Conservation (phyloP, 257 asterid species). For the Penstemon eatonii region DNA sequence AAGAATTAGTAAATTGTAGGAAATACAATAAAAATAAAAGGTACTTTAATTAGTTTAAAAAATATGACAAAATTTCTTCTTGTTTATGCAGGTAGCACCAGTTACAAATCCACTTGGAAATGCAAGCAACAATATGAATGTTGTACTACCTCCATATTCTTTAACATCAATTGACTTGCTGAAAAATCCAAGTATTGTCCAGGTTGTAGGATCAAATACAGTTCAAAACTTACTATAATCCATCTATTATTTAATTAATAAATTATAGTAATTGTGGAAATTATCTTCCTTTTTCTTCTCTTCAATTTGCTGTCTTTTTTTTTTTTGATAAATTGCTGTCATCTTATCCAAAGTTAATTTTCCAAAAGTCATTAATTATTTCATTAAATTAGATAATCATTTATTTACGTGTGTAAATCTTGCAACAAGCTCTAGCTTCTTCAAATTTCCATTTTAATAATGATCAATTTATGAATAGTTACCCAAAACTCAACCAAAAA, state of each 20-base stretch:
- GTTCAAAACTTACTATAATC: conserved; percentile 29
- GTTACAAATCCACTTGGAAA: conserved; percentile 31
- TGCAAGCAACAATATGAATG: conserved; percentile 55
- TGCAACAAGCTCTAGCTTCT: background rate
- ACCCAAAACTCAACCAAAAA: background rate
- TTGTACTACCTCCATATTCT: conserved; percentile 54
- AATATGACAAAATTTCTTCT: background rate
- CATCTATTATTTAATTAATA: conserved; percentile 19
- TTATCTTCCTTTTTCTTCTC: background rate
- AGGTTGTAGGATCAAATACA: conserved; percentile 26
- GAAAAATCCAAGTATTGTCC: conserved; percentile 31
- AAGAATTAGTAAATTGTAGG: no score
- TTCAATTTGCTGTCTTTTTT: no score
- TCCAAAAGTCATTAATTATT: background rate
- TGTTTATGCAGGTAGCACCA: conserved; percentile 66
- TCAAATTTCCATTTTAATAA: background rate
- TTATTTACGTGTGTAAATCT: conserved; percentile 10
- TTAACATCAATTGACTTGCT: conserved; percentile 61
- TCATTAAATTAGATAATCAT: conserved; percentile 20
- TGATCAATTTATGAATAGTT: background rate
- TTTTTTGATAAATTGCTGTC: no score
- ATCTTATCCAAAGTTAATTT: no score
- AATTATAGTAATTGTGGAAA: background rate
- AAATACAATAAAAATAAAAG: no score
- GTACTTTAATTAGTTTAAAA: background rate